A percentile compares a stretch with the other conserved stretches of the same genome.
Evolutionary conservation across 768 basidiomycete genomes (phyloP).

Genomic region (Mycena capillaripes): DNA sequence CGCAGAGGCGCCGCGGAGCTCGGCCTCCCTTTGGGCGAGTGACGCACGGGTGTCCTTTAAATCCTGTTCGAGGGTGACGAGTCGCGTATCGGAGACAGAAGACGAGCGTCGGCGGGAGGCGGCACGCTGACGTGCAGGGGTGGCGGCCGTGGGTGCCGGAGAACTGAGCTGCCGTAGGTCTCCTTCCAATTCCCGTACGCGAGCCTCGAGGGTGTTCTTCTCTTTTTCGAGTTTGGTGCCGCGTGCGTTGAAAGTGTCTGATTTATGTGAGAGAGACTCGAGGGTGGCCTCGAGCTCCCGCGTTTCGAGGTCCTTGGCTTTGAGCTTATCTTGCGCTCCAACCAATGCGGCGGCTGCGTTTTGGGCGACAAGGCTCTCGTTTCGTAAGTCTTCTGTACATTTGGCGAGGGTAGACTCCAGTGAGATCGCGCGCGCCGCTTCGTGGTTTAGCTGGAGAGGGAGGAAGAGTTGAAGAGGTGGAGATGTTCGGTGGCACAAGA

Average conservation of each 20-base stretch:
- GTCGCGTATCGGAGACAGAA: slow-evolving; percentile 65
- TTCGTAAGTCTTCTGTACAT: slow-evolving; percentile 69
- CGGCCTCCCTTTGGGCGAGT: slow-evolving; percentile 59
- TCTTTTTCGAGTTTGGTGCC: slow-evolving; percentile 68
- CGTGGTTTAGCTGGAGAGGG: slow-evolving; percentile 62
- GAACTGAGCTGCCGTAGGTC: slow-evolving; percentile 52
- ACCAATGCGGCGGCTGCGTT: slow-evolving; percentile 67
- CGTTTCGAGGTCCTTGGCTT: slow-evolving; percentile 61
- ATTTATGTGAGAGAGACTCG: slow-evolving; percentile 67
- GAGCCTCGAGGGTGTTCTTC: slow-evolving; percentile 67
- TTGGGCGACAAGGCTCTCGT: slow-evolving; percentile 64
- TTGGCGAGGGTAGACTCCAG: slow-evolving; percentile 66
- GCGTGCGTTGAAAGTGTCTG: slow-evolving; percentile 59
- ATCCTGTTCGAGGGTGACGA: slow-evolving; percentile 69
- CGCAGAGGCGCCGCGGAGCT: slow-evolving; percentile 57
- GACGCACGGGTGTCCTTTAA: slow-evolving; percentile 60
- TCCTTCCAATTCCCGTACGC: slow-evolving; percentile 71
- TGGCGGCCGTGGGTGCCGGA: slow-evolving; percentile 47
- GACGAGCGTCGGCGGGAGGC: slow-evolving; percentile 68
- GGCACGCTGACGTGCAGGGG: slow-evolving; percentile 47
- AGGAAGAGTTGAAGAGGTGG: slow-evolving; percentile 24
- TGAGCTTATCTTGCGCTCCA: slow-evolving; percentile 64
- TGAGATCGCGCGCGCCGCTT: slow-evolving; percentile 67
- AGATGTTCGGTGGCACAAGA: neutral
- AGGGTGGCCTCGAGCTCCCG: slow-evolving; percentile 71